Base-by-base conservation (phyloP, 2,329 filamentous ascomycete genomes). In the Calonectria ilicicola region DNA sequence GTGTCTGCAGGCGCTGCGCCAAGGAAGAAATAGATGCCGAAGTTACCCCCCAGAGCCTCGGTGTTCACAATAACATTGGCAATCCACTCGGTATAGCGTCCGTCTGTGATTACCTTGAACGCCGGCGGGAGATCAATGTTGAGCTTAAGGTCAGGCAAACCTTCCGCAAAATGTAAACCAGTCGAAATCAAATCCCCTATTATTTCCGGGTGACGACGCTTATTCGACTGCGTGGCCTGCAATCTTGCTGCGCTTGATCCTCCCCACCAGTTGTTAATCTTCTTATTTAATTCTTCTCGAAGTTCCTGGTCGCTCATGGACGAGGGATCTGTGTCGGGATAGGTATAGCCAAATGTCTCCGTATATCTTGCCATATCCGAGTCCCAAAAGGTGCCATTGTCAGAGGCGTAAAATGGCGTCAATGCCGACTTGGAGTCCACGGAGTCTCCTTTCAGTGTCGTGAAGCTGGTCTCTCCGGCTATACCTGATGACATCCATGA, bases 261-360 rank as follows among this genome's bases (percentile, higher is more conserved):
- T 14, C 83, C 84, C 63, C 86, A 85, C 78, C 85, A 85, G 17
- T 75, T 76, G 79, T 94, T 94, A 76, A 96, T 81, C 80, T 84
- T 82, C 72, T 79, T 81, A 78, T 84, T 74, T 78, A 83, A 74
- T 80, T 82, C 74, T 81, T 84, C 65, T 76, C 80, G 79, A 2
- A 81, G 58, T n/a, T 79, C 78, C 49, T 79, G 72, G 9, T 73
- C 69, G 23, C 77, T 76, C n/a, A 74, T 76, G 0, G 76, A 67
- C 2, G 80, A 75, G 10, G 77, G 62, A 65, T 79, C 79, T 19
- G 85, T 89, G 76, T 96, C 94, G 0, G 91, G 87, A 80, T 97
- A 97, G 0, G 91, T 92, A 81, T 97, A 97, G 17, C 92, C 92
- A 81, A 97, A 93, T 2, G 85, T 86, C 29, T 87, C 86, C 8